A percentile compares a stretch with the other conserved stretches of the same genome.
Evolutionary conservation across 257 asterid genomes (phyloP).

Genomic region (Salvia splendens): DNA sequence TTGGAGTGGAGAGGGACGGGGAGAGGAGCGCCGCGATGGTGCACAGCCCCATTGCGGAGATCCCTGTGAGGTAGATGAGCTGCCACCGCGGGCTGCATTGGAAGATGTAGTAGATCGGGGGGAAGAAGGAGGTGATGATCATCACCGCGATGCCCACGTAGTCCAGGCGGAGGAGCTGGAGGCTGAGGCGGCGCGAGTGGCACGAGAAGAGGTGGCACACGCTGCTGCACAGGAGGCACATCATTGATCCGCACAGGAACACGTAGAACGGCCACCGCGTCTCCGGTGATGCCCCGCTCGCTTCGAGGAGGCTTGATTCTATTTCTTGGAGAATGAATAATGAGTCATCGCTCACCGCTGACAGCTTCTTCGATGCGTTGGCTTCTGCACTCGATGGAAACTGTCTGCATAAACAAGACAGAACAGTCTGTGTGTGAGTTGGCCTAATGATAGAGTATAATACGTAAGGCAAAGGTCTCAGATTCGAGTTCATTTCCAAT

Average conservation of each 20-base stretch:
- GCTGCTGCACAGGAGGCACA: slow-evolving; percentile 90
- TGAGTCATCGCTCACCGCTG: no score
- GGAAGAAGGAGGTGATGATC: slow-evolving; percentile 97
- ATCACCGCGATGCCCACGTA: slow-evolving; percentile 86
- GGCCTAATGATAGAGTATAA: background rate
- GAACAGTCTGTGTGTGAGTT: background rate
- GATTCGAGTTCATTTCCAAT: no score
- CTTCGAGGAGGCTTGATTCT: slow-evolving; percentile 35
- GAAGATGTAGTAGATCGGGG: slow-evolving; percentile 92
- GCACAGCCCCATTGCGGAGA: slow-evolving; percentile 69
- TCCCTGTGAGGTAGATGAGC: slow-evolving; percentile 61
- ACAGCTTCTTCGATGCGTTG: slow-evolving; percentile 53
- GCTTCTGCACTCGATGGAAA: slow-evolving; percentile 58
- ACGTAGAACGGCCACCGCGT: slow-evolving; percentile 83
- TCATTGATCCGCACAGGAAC: slow-evolving; percentile 77
- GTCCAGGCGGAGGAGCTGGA: slow-evolving; percentile 67
- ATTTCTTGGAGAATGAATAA: slow-evolving; percentile 35
- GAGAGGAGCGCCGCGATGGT: slow-evolving; percentile 67
- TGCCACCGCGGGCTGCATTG: slow-evolving; percentile 87
- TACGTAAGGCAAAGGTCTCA: no score
- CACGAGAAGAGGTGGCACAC: slow-evolving; percentile 85
- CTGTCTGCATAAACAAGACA: slow-evolving; percentile 45
- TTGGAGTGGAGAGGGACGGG: slow-evolving; percentile 61
- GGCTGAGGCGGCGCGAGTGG: slow-evolving; percentile 65
- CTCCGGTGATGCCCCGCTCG: slow-evolving; percentile 40